Base-by-base conservation (phyloP, 345 rosid species). In the Psidium friedrichsthalianum region DNA sequence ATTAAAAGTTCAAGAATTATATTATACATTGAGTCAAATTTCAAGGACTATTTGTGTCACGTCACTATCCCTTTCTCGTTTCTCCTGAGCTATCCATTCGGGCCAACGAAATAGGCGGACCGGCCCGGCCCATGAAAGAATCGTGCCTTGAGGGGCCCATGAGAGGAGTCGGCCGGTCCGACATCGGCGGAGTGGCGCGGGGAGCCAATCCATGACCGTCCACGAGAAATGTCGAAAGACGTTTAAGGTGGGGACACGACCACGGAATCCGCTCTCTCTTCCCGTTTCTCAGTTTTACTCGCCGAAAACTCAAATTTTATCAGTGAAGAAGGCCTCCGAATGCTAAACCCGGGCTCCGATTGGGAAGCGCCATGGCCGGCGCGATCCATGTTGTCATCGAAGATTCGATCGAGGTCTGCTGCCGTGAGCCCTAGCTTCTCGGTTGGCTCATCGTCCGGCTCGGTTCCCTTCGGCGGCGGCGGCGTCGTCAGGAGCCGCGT, bases 341-440 rank as follows among this genome's bases (percentile, higher is more conserved):
- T 90, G 92, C 81, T 54, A 40, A 76, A 52, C 82, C 74, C 80
- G 18, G 52, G 74, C 51, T 14, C 61, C 83, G 58, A 36, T 83
- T 89, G n/a, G 51, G 64, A 27, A 49, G 76, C 84, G 85, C 74
- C 85, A 86, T 90, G 91, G 58, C 87, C 69, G 83, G 85, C 86
- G 89, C 90, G 22, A 44, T n/a, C 86, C 58, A 82, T 86, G 89
- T 52, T 86, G 76, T 90, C 89, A 25, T 82, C 92, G 24, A 80
- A 83, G 18, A 56, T 74, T 29, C 85, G 86, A 24, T 84, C 89
- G 11, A 16, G 15, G 11, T 83, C 84, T 0, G 49, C 82, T 7
- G 59, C 54, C 55, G 25, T 24, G 80, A n/a, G 27, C 51, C 74
- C 81, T 20, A 3, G 32, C 47, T 42, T 81, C 55, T 81, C 21